These are phyloP conservation scores for Xylariomycetidae sp. DNA, from an alignment of 2,329 filamentous ascomycete species.

Conservation along the genomic window DNA sequence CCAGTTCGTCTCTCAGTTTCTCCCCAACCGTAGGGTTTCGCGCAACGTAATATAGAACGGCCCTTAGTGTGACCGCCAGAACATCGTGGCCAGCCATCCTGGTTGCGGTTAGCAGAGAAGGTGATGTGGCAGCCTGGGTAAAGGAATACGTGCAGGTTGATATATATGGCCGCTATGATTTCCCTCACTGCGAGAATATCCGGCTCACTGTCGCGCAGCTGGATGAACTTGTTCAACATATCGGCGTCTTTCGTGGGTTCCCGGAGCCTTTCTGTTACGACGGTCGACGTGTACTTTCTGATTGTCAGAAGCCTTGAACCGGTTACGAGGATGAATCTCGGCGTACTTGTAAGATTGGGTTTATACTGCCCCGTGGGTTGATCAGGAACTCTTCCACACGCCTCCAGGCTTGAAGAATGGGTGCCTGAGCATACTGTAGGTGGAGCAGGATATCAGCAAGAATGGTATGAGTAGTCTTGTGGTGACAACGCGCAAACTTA, in stretches of 20 bases:
- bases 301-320: not conserved
- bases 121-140: not conserved
- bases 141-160: slow-evolving; percentile 2
- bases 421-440: not conserved
- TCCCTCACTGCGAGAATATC: slow-evolving; percentile 2
- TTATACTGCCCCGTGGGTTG: not conserved
- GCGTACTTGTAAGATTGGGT: slow-evolving; percentile 1
- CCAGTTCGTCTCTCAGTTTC: slow-evolving; percentile 2
- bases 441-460: not conserved
- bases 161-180: slow-evolving; percentile 3
- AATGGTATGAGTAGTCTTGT: not conserved
- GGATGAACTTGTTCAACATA: slow-evolving; percentile 2
- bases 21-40: not conserved
- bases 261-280: not conserved
- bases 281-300: not conserved
- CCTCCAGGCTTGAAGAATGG: slow-evolving; percentile 1
- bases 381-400: not conserved
- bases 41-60: slow-evolving; percentile 5
- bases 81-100: slow-evolving; percentile 6
- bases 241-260: too few species aligned
- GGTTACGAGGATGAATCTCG: not conserved
- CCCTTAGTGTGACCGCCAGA: slow-evolving; percentile 3
- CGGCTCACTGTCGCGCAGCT: not conserved
- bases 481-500: too few species aligned
- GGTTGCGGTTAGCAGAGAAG: not conserved